Evolutionary conservation across 2,329 filamentous ascomycete species (phyloP).

Genomic region (Escovopsis sp.): DNA sequence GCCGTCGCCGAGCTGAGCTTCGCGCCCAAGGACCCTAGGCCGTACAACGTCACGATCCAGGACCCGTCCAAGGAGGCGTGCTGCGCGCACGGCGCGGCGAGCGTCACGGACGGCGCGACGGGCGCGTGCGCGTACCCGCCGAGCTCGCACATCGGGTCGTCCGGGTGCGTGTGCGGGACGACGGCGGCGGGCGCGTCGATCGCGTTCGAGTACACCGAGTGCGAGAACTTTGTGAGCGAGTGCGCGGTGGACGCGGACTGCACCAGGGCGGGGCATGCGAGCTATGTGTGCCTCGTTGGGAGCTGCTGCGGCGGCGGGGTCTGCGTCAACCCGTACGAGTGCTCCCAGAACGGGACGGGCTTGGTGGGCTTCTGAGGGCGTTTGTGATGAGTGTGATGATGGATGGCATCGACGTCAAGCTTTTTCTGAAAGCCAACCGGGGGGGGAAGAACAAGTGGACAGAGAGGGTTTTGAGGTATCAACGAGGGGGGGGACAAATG

Average conservation of each 20-base stretch:
- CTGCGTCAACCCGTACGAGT: constrained; percentile 22
- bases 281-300: constrained; percentile 19
- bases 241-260: constrained; percentile 16
- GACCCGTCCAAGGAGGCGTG: constrained; percentile 20
- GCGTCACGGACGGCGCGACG: constrained; percentile 8
- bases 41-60: constrained; percentile 20
- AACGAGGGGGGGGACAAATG: too few species aligned
- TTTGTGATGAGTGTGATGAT: neutral
- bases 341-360: constrained; percentile 18
- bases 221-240: constrained; percentile 16
- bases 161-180: constrained; percentile 21
- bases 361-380: constrained; percentile 10
- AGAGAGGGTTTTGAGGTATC: too few species aligned
- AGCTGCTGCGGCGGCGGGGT: constrained; percentile 22
- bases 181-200: constrained; percentile 12
- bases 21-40: constrained; percentile 12
- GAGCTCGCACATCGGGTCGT: constrained; percentile 15
- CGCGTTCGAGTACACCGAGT: constrained; percentile 21
- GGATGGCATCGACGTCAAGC: too few species aligned
- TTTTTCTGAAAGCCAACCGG: too few species aligned
- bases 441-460: too few species aligned
- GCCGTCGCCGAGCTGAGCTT: constrained; percentile 17
- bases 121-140: constrained; percentile 17
- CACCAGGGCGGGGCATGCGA: constrained; percentile 9
- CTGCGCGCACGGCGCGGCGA: constrained; percentile 15